Percentiles rank a stretch among this genome's conserved stretches.
phyloP scores from a whole-genome alignment of 2,329 filamentous ascomycete species.

The Fusarium mangiferae region DNA sequence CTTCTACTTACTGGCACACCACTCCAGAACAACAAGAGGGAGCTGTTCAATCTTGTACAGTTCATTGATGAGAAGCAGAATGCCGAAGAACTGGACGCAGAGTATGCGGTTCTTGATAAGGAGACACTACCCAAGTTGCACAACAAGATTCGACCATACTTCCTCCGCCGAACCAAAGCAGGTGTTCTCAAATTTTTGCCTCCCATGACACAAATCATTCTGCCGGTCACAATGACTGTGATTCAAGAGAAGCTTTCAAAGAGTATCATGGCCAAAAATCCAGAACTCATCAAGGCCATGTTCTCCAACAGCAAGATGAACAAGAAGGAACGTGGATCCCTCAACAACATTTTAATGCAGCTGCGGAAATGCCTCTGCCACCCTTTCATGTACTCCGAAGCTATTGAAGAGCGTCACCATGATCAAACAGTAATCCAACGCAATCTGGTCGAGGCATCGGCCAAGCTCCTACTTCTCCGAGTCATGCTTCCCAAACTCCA shows the following conservation, averaged over 20 bases:
- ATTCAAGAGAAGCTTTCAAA: slow-evolving; percentile 95
- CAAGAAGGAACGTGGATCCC: slow-evolving; percentile 76
- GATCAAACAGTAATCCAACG: slow-evolving; percentile 72
- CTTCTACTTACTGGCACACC: slow-evolving; percentile 91
- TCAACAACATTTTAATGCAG: slow-evolving; percentile 97
- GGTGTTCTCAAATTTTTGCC: slow-evolving; percentile 92
- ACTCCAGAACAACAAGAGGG: slow-evolving; percentile 92
- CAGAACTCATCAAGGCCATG: slow-evolving; percentile 86
- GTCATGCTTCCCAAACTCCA: slow-evolving; percentile 88
- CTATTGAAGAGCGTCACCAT: slow-evolving; percentile 84
- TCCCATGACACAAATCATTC: slow-evolving; percentile 92
- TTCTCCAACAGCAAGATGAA: slow-evolving; percentile 77
- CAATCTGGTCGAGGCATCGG: slow-evolving; percentile 90
- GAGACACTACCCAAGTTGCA: slow-evolving; percentile 86
- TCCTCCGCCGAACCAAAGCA: slow-evolving; percentile 82
- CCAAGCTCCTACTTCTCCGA: slow-evolving; percentile 86
- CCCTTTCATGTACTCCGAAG: slow-evolving; percentile 91
- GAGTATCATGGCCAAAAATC: slow-evolving; percentile 91
- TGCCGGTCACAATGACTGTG: slow-evolving; percentile 94
- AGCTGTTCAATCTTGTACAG: slow-evolving; percentile 96
- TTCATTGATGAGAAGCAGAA: slow-evolving; percentile 82
- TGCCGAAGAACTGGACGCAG: slow-evolving; percentile 77
- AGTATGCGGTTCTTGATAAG: slow-evolving; percentile 81
- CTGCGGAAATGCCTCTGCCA: slow-evolving; percentile 94
- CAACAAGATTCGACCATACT: slow-evolving; percentile 79